Evolutionary conservation across 2,329 filamentous ascomycete genomes (phyloP).

Genomic region (Sordariomycetes sp.): DNA sequence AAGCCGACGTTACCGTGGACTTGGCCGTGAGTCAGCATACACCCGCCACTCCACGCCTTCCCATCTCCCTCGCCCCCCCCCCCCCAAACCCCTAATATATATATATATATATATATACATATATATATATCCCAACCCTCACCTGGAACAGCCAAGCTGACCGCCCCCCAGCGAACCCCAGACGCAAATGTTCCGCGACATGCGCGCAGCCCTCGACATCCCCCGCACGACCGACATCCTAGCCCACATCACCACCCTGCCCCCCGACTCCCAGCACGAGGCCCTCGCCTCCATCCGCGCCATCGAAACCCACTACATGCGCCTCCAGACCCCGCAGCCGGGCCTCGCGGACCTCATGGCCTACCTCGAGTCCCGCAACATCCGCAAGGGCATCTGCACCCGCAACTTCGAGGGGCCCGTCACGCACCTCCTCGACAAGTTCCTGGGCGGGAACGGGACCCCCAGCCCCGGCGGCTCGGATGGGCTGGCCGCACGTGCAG

Average conservation of each 20-base stretch:
- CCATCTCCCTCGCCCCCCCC: too few species aligned
- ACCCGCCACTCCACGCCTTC: too few species aligned
- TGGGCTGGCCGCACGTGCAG: too few species aligned
- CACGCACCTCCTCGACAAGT: constrained; percentile 58
- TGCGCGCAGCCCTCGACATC: constrained; percentile 67
- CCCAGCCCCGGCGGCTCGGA: background rate
- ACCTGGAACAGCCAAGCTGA: background rate
- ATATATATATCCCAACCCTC: too few species aligned
- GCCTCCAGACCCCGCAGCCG: constrained; percentile 64
- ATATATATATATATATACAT: too few species aligned
- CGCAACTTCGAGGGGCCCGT: constrained; percentile 83
- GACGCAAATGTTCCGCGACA: constrained; percentile 88
- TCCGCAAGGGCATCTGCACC: constrained; percentile 82
- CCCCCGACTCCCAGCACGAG: constrained; percentile 40
- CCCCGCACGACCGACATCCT: constrained; percentile 68
- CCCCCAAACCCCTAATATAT: too few species aligned
- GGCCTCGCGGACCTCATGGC: constrained; percentile 68
- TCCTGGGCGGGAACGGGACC: constrained; percentile 37
- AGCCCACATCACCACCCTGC: constrained; percentile 68
- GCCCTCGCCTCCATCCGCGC: constrained; percentile 63
- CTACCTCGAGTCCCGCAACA: constrained; percentile 54
- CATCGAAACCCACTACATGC: constrained; percentile 76
- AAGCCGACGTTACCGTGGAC: too few species aligned
- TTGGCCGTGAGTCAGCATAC: too few species aligned
- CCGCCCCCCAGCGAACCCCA: constrained; percentile 56